Evolutionary conservation across 441 rosid genomes (phyloP), one percentile per base, ranked within the genome.

Genomic region (Capsella rubella): DNA sequence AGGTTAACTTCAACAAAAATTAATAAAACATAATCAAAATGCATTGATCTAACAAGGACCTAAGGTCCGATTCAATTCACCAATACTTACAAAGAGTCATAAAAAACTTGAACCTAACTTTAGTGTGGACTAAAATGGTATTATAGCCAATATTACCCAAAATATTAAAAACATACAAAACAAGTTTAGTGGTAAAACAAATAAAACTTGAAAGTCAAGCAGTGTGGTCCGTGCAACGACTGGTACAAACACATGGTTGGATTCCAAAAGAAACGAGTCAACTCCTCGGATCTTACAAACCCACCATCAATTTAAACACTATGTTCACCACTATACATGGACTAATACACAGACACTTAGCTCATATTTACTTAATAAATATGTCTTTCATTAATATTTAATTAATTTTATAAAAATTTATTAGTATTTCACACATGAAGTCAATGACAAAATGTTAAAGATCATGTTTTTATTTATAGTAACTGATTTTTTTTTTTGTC

Each of bases 221-320:
- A 45, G 46, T 64, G 68, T 51, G 61, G 64, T 57, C 68, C 73
- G 66, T 71, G 73, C 69, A 71, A 39, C 21, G 27, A 64, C 80
- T 65, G 76, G 64, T 71, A 71, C 72, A 58, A 25, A 71, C 80
- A 77, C 73, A 60, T 77, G 80, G 58, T 4, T 67, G 72, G 80
- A 71, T 58, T 65, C 68, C 29, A 64, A 56, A 46, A 21, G 25
- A 21, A 71, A 58, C 52, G 9, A 77, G 80, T 77, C 73, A 77
- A 77, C 77, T 77, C 73, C 71, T 77, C 51, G 80, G 77, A 77
- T 66, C 77, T 77, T 71, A 43, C 80, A 51, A 71, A 77, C 32
- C 56, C 39, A 63, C 11, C 40, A 25, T 61, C 64, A 43, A 68
- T 49, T 21, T 12, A 31, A 61, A 16, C 28, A 50, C 21, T 52